Evolutionary conservation across 2,329 filamentous ascomycete species (phyloP).

Genomic region (Aspergillus piperis): DNA sequence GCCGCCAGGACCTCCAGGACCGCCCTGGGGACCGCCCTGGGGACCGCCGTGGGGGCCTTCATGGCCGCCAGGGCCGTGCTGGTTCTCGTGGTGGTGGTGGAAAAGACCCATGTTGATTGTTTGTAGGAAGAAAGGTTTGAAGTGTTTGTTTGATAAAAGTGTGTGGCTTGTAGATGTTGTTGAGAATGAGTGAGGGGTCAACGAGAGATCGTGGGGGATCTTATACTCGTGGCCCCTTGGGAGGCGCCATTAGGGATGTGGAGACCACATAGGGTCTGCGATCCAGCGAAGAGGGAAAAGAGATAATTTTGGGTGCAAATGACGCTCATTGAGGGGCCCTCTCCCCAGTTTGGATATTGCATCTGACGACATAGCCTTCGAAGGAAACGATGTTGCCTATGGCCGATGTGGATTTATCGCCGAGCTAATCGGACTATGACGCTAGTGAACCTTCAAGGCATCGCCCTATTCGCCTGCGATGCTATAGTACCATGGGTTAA

Average conservation of each 20-base stretch:
- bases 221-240: not conserved
- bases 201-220: slow-evolving; percentile 1
- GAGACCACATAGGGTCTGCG: not conserved
- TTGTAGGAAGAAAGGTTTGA: not conserved
- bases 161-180: not conserved
- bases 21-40: not conserved
- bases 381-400: not conserved
- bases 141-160: not conserved
- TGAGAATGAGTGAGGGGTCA: not conserved
- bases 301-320: not conserved
- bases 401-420: not conserved
- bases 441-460: not conserved
- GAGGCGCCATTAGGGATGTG: not conserved
- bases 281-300: not conserved
- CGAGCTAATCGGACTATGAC: slow-evolving; percentile 2
- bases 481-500: not conserved
- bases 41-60: not conserved
- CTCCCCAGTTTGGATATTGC: not conserved
- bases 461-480: not conserved
- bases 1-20: not conserved
- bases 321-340: not conserved
- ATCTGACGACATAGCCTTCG: not conserved
- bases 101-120: slow-evolving; percentile 1
- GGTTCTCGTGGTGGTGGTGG: slow-evolving; percentile 2
- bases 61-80: not conserved